phyloP scores from a whole-genome alignment of 768 basidiomycete species.

The Chlorophyllum brunneum region DNA sequence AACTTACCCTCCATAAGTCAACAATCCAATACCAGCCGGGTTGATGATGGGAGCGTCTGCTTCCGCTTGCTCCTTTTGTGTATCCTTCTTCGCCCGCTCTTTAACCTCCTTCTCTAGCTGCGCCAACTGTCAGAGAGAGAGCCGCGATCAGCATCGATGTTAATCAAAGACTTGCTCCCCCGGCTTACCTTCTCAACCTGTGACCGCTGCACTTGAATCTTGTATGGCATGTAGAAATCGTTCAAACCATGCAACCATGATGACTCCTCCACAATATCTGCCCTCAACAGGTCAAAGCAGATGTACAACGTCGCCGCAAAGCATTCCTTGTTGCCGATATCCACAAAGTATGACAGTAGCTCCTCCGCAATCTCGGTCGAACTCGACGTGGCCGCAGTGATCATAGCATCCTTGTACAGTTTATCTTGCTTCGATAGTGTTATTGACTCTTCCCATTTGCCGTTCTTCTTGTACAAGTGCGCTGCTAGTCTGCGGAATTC shows the following conservation, averaged over 20 bases:
- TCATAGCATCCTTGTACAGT: conserved; percentile 93
- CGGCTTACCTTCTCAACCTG: conserved; percentile 64
- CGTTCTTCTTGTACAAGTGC: conserved; percentile 98
- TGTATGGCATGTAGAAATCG: conserved; percentile 98
- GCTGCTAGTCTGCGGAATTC: conserved; percentile 96
- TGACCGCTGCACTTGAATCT: conserved; percentile 81
- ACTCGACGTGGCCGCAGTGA: conserved; percentile 83
- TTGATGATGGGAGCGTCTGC: conserved; percentile 87
- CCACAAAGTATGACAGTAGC: conserved; percentile 92
- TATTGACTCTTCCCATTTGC: conserved; percentile 95
- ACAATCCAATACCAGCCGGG: conserved; percentile 65
- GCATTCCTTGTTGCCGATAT: conserved; percentile 98
- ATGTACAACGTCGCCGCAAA: conserved; percentile 87
- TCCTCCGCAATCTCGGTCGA: conserved; percentile 94
- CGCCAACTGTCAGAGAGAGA: conserved; percentile 46
- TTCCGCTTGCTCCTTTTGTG: conserved; percentile 86
- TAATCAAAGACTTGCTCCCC: neutral
- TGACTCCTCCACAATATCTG: conserved; percentile 90
- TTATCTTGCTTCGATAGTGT: conserved; percentile 94
- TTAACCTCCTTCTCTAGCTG: conserved; percentile 85
- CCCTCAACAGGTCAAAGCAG: conserved; percentile 93
- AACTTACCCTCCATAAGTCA: conserved; percentile 58
- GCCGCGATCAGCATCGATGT: conserved; percentile 14
- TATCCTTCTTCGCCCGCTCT: conserved; percentile 83
- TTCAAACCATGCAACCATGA: conserved; percentile 96